Evolutionary conservation across 495 filamentous ascomycete species (phyloP).

Genomic region (Penicillium salamii): DNA sequence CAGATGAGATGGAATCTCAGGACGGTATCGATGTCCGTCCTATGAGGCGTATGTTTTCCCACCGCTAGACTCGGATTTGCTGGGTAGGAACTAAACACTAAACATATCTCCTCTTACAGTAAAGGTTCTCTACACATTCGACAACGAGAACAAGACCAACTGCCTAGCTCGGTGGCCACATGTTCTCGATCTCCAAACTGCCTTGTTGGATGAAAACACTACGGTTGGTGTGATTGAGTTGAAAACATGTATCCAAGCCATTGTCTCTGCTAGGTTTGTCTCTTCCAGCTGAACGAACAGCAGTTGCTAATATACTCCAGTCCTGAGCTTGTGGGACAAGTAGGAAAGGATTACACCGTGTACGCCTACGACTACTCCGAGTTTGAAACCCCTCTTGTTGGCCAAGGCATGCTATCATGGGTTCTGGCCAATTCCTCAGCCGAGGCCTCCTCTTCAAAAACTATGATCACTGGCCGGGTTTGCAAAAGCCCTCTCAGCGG

Average conservation of each 20-base stretch:
- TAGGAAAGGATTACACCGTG: conserved; percentile 89
- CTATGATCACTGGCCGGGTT: conserved; percentile 87
- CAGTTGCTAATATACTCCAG: conserved; percentile 42
- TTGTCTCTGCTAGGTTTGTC: conserved; percentile 65
- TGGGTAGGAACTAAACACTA: conserved; percentile 22
- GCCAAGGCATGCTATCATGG: conserved; percentile 94
- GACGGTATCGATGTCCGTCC: conserved; percentile 52
- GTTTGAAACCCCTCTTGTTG: conserved; percentile 85
- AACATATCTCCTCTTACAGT: conserved; percentile 36
- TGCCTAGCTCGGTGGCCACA: conserved; percentile 90
- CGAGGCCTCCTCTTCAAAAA: conserved; percentile 56
- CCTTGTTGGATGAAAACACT: conserved; percentile 71
- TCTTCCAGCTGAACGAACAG: conserved; percentile 2
- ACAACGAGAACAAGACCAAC: conserved; percentile 82
- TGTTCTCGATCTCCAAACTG: conserved; percentile 73
- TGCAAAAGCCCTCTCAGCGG: conserved; percentile 73
- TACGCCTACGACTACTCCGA: conserved; percentile 98
- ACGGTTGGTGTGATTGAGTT: conserved; percentile 87
- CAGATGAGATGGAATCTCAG: conserved; percentile 48
- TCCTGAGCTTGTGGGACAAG: conserved; percentile 80
- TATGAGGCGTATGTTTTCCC: conserved; percentile 48
- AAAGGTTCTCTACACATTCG: conserved; percentile 97
- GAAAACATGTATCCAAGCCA: conserved; percentile 84
- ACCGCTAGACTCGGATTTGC: neutral
- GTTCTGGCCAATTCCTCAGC: conserved; percentile 62